Conservation (phyloP, 2,329 filamentous ascomycete species). For the Pseudogymnoascus sp. region DNA sequence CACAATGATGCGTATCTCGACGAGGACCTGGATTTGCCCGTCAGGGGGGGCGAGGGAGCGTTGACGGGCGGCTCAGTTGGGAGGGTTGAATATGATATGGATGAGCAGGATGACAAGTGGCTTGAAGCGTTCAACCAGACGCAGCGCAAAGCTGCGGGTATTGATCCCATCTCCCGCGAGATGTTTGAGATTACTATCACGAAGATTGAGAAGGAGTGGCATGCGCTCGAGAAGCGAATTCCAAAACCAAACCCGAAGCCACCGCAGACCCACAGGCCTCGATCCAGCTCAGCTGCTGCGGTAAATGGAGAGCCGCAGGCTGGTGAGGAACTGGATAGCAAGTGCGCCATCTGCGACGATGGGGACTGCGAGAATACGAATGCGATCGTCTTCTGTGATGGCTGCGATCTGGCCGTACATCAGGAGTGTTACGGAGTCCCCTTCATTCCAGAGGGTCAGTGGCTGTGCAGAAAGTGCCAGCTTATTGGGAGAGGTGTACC, state of each 20-base stretch:
- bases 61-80: conserved; percentile 51
- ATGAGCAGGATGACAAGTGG: conserved; percentile 98
- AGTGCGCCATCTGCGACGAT: conserved; percentile 96
- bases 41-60: conserved; percentile 50
- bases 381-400: conserved; percentile 97
- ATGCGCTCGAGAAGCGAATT: conserved; percentile 89
- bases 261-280: conserved; percentile 83
- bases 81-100: conserved; percentile 98
- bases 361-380: conserved; percentile 99
- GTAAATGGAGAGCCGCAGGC: conserved; percentile 86
- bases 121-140: conserved; percentile 68
- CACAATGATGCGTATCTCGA: conserved; percentile 51
- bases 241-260: conserved; percentile 96
- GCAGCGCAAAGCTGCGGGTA: conserved; percentile 63
- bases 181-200: conserved; percentile 98
- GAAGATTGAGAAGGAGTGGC: conserved; percentile 98
- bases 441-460: conserved; percentile 97
- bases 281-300: conserved; percentile 87
- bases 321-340: conserved; percentile 92
- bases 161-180: conserved; percentile 81
- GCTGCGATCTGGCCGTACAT: conserved; percentile 93
- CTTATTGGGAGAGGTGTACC: conserved; percentile 86
- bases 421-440: conserved; percentile 98
- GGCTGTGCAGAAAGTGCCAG: conserved; percentile 95
- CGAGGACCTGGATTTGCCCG: conserved; percentile 47